Evolutionary conservation across 129 eudicot species (phyloP).

Genomic region (Centrapalus pauciflorus): DNA sequence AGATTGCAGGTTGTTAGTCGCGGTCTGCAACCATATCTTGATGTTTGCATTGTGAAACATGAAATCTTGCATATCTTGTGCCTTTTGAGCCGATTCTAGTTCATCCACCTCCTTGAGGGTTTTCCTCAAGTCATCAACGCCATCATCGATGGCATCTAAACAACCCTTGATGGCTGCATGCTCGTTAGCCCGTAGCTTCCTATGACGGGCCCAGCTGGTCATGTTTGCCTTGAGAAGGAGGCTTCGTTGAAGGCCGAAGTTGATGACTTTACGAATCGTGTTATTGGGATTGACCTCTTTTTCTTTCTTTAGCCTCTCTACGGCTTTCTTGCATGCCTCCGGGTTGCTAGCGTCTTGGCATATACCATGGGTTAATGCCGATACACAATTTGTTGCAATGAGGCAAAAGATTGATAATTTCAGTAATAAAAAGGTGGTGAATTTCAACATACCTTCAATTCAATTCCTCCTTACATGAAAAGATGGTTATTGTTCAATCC

Average conservation of each 20-base stretch:
- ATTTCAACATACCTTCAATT: constrained; percentile 25
- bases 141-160: constrained; percentile 29
- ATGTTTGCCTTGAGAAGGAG: constrained; percentile 14
- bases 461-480: not conserved
- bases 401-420: constrained; percentile 6
- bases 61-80: constrained; percentile 13
- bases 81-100: constrained; percentile 21
- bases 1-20: constrained; percentile 14
- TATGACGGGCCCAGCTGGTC: constrained; percentile 22
- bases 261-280: constrained; percentile 31
- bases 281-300: constrained; percentile 26
- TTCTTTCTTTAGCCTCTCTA: constrained; percentile 22
- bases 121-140: constrained; percentile 33
- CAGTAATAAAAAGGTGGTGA: not conserved
- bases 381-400: constrained; percentile 18
- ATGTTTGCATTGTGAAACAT: constrained; percentile 20
- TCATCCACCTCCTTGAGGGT: constrained; percentile 32
- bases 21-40: constrained; percentile 29
- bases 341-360: constrained; percentile 25
- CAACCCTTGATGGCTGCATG: constrained; percentile 31
- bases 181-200: constrained; percentile 30
- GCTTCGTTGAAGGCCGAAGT: constrained; percentile 31
- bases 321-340: constrained; percentile 26
- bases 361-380: constrained; percentile 7
- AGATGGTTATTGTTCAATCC: too few relatives aligned